Conservation (phyloP, 768 basidiomycete genomes). For the Dioszegia crocea region DNA sequence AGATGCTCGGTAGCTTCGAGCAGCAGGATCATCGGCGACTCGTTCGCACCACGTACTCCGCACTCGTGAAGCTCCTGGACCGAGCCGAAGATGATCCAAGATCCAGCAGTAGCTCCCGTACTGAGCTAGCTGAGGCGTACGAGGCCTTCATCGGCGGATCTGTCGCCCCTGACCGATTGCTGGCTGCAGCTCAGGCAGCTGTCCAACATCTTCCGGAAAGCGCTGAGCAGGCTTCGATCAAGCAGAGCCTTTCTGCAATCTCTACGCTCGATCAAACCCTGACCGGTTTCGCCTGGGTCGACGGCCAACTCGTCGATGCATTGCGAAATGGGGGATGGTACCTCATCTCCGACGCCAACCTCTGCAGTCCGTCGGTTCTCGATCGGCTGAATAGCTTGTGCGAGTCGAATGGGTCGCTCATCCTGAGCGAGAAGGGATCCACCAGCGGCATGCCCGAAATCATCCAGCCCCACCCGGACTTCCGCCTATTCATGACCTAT, state of each 20-base stretch:
- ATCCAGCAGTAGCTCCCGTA: neutral
- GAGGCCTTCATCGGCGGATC: neutral
- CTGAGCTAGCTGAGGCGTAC: neutral
- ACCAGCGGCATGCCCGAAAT: conserved; percentile 70
- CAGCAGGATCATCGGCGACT: conserved; percentile 60
- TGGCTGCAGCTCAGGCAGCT: neutral
- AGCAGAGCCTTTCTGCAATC: neutral
- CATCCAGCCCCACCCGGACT: conserved; percentile 76
- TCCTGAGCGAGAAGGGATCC: conserved; percentile 84
- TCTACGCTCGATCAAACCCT: conserved; percentile 48
- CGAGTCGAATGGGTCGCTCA: conserved; percentile 73
- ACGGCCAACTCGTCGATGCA: conserved; percentile 82
- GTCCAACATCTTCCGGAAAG: neutral
- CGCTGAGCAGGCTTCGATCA: neutral
- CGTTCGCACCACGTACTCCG: neutral
- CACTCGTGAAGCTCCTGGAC: neutral
- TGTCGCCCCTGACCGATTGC: neutral
- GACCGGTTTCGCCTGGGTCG: conserved; percentile 79
- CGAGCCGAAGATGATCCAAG: neutral
- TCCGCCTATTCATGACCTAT: conserved; percentile 89
- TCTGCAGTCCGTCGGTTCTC: conserved; percentile 90
- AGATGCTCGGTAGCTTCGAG: conserved; percentile 93
- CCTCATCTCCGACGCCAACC: conserved; percentile 84
- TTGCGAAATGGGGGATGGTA: conserved; percentile 86
- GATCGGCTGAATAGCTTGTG: conserved; percentile 96